phyloP scores from a whole-genome alignment of 805 yeast species.

The Candida nemodendra region DNA sequence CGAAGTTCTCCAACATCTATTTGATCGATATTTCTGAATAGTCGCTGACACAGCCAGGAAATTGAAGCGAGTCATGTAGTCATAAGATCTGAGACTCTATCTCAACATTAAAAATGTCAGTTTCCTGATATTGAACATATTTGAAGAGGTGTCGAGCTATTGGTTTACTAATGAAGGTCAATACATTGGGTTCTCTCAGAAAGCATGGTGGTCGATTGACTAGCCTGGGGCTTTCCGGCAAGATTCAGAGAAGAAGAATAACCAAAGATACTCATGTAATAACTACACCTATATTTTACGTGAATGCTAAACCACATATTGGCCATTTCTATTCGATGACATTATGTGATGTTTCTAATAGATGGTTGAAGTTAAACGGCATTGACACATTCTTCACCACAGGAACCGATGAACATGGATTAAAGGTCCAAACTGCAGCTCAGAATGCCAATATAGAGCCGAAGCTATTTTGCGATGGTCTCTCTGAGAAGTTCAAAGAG shows the following conservation, averaged over 20 bases:
- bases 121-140: too few species aligned
- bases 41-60: too few species aligned
- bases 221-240: not conserved
- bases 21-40: too few species aligned
- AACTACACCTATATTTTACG: constrained; percentile 94
- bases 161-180: too few species aligned
- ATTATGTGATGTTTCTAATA: constrained; percentile 69
- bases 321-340: constrained; percentile 92
- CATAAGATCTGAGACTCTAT: too few species aligned
- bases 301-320: constrained; percentile 91
- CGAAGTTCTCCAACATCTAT: too few species aligned
- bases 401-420: constrained; percentile 97
- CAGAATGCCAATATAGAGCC: constrained; percentile 50
- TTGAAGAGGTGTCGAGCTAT: too few species aligned
- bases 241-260: constrained; percentile 3
- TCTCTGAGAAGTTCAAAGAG: constrained; percentile 60
- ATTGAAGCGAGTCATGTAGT: too few species aligned
- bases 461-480: constrained; percentile 66
- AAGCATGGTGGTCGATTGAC: too few species aligned
- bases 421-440: constrained; percentile 90
- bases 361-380: constrained; percentile 61
- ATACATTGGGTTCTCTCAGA: too few species aligned
- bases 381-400: constrained; percentile 62
- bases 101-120: too few species aligned
- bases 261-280: constrained; percentile 39